Conservation (phyloP, 2,329 filamentous ascomycete species). For the Sporothrix variecibatus region DNA sequence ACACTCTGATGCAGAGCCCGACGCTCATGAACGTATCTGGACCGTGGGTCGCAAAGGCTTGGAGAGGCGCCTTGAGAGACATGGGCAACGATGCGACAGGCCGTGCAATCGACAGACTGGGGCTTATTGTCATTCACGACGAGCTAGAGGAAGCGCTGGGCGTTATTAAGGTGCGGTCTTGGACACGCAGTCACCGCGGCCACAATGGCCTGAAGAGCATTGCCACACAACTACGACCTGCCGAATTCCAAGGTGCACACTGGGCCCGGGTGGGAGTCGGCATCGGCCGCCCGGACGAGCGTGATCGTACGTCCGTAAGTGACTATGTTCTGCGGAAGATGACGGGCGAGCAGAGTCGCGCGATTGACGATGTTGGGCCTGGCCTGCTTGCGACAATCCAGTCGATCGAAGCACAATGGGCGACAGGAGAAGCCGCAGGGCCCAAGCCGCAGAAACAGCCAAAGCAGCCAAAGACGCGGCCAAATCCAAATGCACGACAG, state of each 20-base stretch:
- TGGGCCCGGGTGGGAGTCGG: constrained; percentile 73
- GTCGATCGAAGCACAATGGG: constrained; percentile 47
- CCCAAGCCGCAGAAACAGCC: not conserved
- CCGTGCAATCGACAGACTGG: not conserved
- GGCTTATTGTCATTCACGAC: constrained; percentile 81
- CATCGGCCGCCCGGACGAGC: constrained; percentile 76
- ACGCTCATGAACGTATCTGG: constrained; percentile 86
- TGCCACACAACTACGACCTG: constrained; percentile 50
- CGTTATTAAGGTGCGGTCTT: constrained; percentile 63
- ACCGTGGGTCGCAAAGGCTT: constrained; percentile 65
- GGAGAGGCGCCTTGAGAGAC: constrained; percentile 47
- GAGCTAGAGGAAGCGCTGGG: constrained; percentile 77
- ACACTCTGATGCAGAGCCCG: constrained; percentile 72
- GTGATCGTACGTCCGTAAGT: constrained; percentile 68
- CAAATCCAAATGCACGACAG: not conserved
- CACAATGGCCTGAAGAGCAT: constrained; percentile 77
- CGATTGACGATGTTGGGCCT: constrained; percentile 55
- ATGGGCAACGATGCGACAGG: constrained; percentile 40
- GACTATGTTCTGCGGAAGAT: constrained; percentile 76
- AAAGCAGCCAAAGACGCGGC: not conserved
- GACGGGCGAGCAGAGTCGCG: constrained; percentile 51
- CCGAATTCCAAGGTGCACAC: constrained; percentile 45
- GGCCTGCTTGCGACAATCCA: constrained; percentile 54
- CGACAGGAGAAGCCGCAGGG: constrained; percentile 19
- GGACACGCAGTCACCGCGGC: constrained; percentile 64